phyloP scores from a whole-genome alignment of 2,329 filamentous ascomycete genomes.

The Venturia oleaginea region DNA sequence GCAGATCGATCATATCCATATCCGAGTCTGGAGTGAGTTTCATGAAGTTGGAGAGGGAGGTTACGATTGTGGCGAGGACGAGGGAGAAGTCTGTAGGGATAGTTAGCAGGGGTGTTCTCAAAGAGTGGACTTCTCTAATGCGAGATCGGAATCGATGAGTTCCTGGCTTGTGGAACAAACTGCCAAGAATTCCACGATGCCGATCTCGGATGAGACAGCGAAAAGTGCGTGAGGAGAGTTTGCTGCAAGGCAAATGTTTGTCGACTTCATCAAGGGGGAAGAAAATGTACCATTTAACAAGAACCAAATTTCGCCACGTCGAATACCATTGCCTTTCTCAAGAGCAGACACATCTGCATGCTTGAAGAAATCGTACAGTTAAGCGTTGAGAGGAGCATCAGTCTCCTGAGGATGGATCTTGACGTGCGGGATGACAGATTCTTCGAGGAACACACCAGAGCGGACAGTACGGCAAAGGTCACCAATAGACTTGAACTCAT shows the following conservation, averaged over 20 bases:
- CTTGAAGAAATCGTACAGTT: slow-evolving; percentile 68
- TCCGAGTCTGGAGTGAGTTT: slow-evolving; percentile 37
- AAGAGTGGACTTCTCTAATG: background rate
- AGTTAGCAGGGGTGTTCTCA: background rate
- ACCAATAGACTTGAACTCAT: slow-evolving; percentile 54
- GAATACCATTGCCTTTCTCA: slow-evolving; percentile 56
- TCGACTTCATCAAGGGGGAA: too few species aligned
- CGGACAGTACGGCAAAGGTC: slow-evolving; percentile 60
- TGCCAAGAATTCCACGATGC: too few species aligned
- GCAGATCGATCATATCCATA: slow-evolving; percentile 43
- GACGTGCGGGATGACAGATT: slow-evolving; percentile 62
- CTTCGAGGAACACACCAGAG: slow-evolving; percentile 63
- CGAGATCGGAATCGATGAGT: background rate
- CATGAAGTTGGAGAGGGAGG: slow-evolving; percentile 51
- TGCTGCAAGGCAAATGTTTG: too few species aligned
- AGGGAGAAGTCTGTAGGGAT: slow-evolving; percentile 44
- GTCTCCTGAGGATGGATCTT: slow-evolving; percentile 49
- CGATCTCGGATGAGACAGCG: too few species aligned
- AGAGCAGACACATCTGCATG: slow-evolving; percentile 57
- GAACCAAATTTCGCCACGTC: slow-evolving; percentile 62
- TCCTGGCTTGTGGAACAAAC: too few species aligned
- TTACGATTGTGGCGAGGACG: slow-evolving; percentile 62
- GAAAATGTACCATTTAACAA: slow-evolving; percentile 43
- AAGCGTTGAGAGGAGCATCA: slow-evolving; percentile 52
- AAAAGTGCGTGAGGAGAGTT: too few species aligned